Conservation (phyloP, 805 yeast genomes). For the Yarrowia sp. region DNA sequence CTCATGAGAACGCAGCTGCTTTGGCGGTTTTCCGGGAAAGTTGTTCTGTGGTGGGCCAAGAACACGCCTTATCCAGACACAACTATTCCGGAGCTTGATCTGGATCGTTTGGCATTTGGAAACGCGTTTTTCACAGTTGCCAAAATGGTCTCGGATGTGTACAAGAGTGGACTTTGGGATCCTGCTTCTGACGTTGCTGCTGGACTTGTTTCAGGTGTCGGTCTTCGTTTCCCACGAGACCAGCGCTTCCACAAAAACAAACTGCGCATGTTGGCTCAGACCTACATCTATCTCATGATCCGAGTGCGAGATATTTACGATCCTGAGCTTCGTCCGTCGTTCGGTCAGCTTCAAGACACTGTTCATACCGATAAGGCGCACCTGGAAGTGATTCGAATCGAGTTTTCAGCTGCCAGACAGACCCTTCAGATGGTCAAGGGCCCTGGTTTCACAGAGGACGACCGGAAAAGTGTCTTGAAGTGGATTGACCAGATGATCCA, state of each 20-base stretch:
- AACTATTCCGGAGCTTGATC: not conserved
- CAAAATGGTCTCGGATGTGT: not conserved
- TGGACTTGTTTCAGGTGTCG: not conserved
- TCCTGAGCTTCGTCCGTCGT: conserved; percentile 15
- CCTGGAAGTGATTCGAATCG: not conserved
- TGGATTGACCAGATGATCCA: conserved; percentile 7
- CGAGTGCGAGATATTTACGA: not conserved
- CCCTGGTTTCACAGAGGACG: not conserved
- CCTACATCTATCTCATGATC: conserved; percentile 10
- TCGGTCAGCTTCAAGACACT: conserved; percentile 2
- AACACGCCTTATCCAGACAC: not conserved
- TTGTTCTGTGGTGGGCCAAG: conserved; percentile 5
- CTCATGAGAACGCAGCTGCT: conserved; percentile 10
- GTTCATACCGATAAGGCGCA: conserved; percentile 2
- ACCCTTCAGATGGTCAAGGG: conserved; percentile 1
- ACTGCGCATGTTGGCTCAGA: conserved; percentile 4
- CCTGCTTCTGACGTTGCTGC: not conserved
- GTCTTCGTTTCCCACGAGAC: conserved; percentile 3
- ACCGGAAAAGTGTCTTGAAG: not conserved
- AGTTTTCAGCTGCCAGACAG: conserved; percentile 9
- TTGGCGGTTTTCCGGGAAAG: not conserved
- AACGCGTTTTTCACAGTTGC: not conserved
- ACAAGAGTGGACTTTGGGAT: not conserved
- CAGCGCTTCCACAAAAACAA: not conserved
- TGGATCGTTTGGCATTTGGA: not conserved